Conservation (phyloP, 257 asterid genomes). For the Solanum lycopersicoides region DNA sequence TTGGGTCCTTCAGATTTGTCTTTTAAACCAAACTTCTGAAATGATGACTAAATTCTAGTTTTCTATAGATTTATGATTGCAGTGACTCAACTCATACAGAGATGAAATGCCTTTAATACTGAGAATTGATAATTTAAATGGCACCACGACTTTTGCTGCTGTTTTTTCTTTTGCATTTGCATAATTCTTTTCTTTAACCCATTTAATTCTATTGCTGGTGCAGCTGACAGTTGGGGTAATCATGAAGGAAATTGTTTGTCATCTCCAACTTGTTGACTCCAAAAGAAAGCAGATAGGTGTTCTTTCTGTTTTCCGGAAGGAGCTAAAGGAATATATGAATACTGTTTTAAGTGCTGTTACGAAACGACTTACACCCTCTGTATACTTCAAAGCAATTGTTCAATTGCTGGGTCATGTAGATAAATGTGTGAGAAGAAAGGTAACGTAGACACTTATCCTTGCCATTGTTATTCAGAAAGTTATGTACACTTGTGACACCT, state of each 20-base stretch:
- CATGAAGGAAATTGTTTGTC: conserved; percentile 64
- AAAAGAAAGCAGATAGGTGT: conserved; percentile 36
- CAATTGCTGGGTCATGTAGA: conserved; percentile 54
- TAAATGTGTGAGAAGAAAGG: conserved; percentile 61
- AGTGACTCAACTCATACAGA: not conserved
- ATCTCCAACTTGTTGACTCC: conserved; percentile 41
- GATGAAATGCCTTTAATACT: not conserved
- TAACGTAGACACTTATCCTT: conserved; percentile 3
- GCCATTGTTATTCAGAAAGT: not conserved
- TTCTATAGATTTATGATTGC: not conserved
- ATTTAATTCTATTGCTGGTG: conserved; percentile 10
- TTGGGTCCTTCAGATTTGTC: not conserved
- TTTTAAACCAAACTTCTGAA: not conserved
- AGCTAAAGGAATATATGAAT: conserved; percentile 52
- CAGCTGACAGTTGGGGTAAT: conserved; percentile 68
- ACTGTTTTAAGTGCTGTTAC: conserved; percentile 40
- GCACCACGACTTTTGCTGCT: not conserved
- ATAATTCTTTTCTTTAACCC: not conserved
- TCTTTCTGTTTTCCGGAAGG: conserved; percentile 47
- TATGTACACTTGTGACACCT: not conserved
- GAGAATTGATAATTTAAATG: not conserved
- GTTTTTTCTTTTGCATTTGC: not conserved
- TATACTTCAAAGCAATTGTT: conserved; percentile 50
- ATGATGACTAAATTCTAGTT: not conserved
- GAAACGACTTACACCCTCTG: conserved; percentile 48